Evolutionary conservation across 495 filamentous ascomycete species (phyloP).

Genomic region (Xylaria bambusicola): DNA sequence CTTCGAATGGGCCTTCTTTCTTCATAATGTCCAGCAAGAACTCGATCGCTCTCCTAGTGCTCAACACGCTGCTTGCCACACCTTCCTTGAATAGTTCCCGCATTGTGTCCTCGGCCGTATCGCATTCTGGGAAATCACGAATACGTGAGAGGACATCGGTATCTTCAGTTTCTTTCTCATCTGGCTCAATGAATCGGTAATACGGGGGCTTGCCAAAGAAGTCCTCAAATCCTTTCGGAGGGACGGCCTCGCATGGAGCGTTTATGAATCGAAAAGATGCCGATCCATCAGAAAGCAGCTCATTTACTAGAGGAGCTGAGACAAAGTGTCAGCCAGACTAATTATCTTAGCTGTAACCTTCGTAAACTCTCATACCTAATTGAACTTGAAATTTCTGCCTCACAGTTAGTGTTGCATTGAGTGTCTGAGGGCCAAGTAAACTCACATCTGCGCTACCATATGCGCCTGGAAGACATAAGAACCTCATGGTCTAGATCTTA

Average conservation of each 20-base stretch:
- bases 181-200: slow-evolving; percentile 53
- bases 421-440: slow-evolving; percentile 19
- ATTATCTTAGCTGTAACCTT: background rate
- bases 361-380: slow-evolving; percentile 38
- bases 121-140: slow-evolving; percentile 51
- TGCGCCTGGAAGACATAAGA: slow-evolving; percentile 48
- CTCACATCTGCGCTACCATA: slow-evolving; percentile 56
- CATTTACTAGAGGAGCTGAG: slow-evolving; percentile 49
- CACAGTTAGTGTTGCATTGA: slow-evolving; percentile 23
- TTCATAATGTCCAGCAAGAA: slow-evolving; percentile 51
- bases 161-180: slow-evolving; percentile 43
- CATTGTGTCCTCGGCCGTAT: slow-evolving; percentile 51
- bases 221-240: slow-evolving; percentile 52
- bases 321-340: background rate
- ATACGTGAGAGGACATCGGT: slow-evolving; percentile 52
- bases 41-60: slow-evolving; percentile 45
- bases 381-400: slow-evolving; percentile 55
- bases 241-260: slow-evolving; percentile 48
- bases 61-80: slow-evolving; percentile 43
- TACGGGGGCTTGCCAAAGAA: slow-evolving; percentile 55
- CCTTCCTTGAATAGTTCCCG: slow-evolving; percentile 53
- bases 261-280: slow-evolving; percentile 51
- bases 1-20: slow-evolving; percentile 53
- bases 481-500: slow-evolving; percentile 37
- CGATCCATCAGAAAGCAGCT: slow-evolving; percentile 46